These are phyloP conservation scores for Microbotryum intermedium DNA, from an alignment of 1,284 basidiomycete genomes.

Conservation along the genomic window DNA sequence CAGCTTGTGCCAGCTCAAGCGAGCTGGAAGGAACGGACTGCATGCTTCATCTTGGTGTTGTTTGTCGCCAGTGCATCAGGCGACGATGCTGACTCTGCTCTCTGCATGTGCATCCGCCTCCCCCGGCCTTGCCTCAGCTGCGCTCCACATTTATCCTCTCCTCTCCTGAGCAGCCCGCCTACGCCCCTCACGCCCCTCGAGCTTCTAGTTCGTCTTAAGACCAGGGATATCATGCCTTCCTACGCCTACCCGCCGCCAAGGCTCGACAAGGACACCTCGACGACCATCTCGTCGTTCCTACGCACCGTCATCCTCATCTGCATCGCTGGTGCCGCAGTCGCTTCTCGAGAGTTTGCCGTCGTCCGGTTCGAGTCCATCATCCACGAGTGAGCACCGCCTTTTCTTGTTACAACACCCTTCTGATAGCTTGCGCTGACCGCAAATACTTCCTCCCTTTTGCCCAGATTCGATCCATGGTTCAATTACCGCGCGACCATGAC, in stretches of 20 bases:
- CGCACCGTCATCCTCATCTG: conserved; percentile 75
- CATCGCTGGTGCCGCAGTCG: conserved; percentile 87
- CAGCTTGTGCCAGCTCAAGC: too few relatives aligned
- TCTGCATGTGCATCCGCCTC: too few relatives aligned
- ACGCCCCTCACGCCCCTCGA: too few relatives aligned
- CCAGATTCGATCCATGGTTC: conserved; percentile 76
- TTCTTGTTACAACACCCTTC: background rate
- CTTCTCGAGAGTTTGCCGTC: conserved; percentile 93
- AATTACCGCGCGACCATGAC: conserved; percentile 70
- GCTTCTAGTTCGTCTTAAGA: too few relatives aligned
- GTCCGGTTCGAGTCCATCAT: conserved; percentile 98
- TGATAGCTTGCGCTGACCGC: background rate
- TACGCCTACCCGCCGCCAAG: conserved; percentile 27
- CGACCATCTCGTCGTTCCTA: conserved; percentile 66
- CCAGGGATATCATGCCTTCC: conserved; percentile 5
- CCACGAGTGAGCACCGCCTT: conserved; percentile 58
- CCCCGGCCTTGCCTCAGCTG: too few relatives aligned
- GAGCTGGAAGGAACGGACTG: too few relatives aligned
- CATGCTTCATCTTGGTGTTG: too few relatives aligned
- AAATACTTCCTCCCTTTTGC: background rate
- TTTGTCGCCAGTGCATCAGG: too few relatives aligned
- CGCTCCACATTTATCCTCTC: too few relatives aligned
- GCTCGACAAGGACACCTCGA: conserved; percentile 8
- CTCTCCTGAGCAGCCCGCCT: too few relatives aligned
- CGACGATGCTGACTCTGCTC: too few relatives aligned